These are phyloP conservation scores for Cladophialophora carrionii DNA, from an alignment of 2,329 filamentous ascomycete species.

Conservation along the genomic window DNA sequence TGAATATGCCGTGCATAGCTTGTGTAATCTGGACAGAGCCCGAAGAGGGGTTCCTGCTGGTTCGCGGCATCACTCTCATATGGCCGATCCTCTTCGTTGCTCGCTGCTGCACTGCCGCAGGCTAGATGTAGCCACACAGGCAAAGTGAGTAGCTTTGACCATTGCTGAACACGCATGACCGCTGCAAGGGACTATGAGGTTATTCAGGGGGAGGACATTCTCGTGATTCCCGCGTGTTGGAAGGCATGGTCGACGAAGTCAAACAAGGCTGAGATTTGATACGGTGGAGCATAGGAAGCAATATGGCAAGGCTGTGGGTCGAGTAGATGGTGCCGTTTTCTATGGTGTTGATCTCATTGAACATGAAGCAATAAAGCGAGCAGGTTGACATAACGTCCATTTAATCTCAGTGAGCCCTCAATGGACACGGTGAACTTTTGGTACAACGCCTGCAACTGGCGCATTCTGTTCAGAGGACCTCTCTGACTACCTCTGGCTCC, in stretches of 20 bases:
- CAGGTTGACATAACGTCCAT: neutral
- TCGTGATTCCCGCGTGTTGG: neutral
- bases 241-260: neutral
- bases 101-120: conserved; percentile 9
- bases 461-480: neutral
- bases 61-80: conserved; percentile 26
- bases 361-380: neutral
- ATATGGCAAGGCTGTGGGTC: neutral
- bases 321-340: neutral
- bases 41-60: conserved; percentile 27
- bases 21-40: conserved; percentile 41
- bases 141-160: conserved; percentile 12
- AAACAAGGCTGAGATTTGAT: neutral
- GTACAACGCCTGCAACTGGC: neutral
- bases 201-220: neutral
- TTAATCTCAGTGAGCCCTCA: neutral
- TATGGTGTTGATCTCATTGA: neutral
- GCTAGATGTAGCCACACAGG: conserved; percentile 10
- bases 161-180: conserved; percentile 18
- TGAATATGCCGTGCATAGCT: conserved; percentile 39
- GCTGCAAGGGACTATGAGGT: neutral
- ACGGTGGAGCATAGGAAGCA: neutral
- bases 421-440: neutral
- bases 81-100: conserved; percentile 19
- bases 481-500: too few species aligned